Conservation (phyloP, 1,284 basidiomycete genomes). For the Trametes sp. region DNA sequence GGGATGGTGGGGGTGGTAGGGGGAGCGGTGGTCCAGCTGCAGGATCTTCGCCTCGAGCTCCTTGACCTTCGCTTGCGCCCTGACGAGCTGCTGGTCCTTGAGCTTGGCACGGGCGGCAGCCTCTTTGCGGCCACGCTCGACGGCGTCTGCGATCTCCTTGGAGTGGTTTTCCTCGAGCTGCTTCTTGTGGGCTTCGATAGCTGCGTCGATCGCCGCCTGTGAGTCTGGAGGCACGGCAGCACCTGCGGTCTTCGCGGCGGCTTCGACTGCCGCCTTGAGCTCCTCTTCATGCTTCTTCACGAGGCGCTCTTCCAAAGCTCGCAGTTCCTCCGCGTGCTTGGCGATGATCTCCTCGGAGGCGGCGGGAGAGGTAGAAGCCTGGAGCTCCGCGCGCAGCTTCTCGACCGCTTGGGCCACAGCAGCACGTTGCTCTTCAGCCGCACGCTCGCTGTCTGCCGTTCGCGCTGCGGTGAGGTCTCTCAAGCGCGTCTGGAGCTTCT, state of each 20-base stretch:
- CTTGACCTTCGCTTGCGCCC: slow-evolving; percentile 65
- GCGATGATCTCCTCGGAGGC: slow-evolving; percentile 51
- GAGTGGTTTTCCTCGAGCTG: slow-evolving; percentile 54
- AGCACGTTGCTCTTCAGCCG: slow-evolving; percentile 54
- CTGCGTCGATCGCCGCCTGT: slow-evolving; percentile 56
- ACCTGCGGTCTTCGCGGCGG: slow-evolving; percentile 39
- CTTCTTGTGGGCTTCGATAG: slow-evolving; percentile 58
- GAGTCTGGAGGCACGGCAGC: slow-evolving; percentile 42
- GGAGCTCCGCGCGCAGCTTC: slow-evolving; percentile 57
- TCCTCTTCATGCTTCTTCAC: slow-evolving; percentile 61
- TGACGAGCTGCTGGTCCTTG: slow-evolving; percentile 72
- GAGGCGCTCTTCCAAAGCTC: slow-evolving; percentile 59
- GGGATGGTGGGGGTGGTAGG: slow-evolving; percentile 32
- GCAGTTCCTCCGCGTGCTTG: slow-evolving; percentile 67
- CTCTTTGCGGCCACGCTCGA: slow-evolving; percentile 73
- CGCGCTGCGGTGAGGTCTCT: slow-evolving; percentile 47
- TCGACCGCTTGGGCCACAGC: slow-evolving; percentile 62
- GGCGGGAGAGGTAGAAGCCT: slow-evolving; percentile 35
- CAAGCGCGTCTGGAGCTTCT: slow-evolving; percentile 53
- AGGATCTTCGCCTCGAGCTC: slow-evolving; percentile 69
- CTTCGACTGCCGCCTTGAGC: slow-evolving; percentile 57
- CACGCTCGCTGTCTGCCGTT: slow-evolving; percentile 49
- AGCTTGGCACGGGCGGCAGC: slow-evolving; percentile 64
- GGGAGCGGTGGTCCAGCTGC: slow-evolving; percentile 50
- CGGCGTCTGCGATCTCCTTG: slow-evolving; percentile 65